Evolutionary conservation across 345 rosid genomes (phyloP).

Genomic region (Gossypium thurberi): DNA sequence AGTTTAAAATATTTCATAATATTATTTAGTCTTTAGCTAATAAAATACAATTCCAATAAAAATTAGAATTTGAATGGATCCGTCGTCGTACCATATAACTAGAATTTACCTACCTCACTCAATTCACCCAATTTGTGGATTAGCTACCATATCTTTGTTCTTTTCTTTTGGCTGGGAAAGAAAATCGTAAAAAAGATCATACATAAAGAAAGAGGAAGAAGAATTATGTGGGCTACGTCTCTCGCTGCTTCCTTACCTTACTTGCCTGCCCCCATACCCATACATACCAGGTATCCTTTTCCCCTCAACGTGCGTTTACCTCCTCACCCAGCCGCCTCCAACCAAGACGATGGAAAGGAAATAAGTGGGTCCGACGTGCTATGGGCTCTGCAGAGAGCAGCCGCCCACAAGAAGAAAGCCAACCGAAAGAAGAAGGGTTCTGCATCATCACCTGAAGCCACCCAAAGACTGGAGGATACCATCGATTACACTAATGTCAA

Average conservation of each 20-base stretch:
- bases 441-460: conserved; percentile 18
- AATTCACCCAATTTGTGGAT: too few relatives aligned
- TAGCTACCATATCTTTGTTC: too few relatives aligned
- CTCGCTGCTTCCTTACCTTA: background rate
- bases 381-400: conserved; percentile 56
- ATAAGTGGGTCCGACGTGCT: conserved; percentile 54
- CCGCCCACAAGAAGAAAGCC: conserved; percentile 33
- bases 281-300: background rate
- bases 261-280: background rate
- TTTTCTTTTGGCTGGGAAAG: too few relatives aligned
- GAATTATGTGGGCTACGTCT: background rate
- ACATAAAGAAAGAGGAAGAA: background rate
- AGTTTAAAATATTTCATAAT: too few relatives aligned
- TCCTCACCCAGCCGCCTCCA: background rate
- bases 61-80: too few relatives aligned
- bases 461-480: conserved; percentile 17
- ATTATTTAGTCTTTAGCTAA: too few relatives aligned
- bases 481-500: conserved; percentile 31
- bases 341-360: background rate
- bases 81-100: too few relatives aligned
- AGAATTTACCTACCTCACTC: too few relatives aligned
- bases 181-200: too few relatives aligned
- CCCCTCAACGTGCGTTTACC: background rate
- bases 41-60: too few relatives aligned
- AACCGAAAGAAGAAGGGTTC: conserved; percentile 18